Base-by-base conservation (phyloP, 2,329 filamentous ascomycete genomes). In the Diaporthe eres region DNA sequence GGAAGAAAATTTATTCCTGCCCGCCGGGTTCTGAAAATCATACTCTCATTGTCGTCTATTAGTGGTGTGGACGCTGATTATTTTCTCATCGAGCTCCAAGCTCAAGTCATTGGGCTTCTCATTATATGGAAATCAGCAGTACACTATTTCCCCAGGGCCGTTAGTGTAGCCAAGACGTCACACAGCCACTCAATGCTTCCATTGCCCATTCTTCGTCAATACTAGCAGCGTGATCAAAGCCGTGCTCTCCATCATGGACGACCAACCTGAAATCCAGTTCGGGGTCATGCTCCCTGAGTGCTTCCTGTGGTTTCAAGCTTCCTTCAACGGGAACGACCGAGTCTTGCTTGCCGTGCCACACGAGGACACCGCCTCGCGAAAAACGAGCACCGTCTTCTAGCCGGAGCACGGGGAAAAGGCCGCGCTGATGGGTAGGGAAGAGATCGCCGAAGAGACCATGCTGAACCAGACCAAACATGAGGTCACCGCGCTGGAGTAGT, bases 321-420 rank as follows among this genome's bases (percentile, higher is more conserved):
- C 31, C 57, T 34, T 37, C 34, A n/a, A 19, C 57, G 19, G 31
- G 57, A 22, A 60, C 19, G 19, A 60, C 57, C 19, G 57, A 60
- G 5, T 57, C 55, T 8, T 57, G 15, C 55, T 34, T 57, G 25
- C 57, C 57, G 12, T 60, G 57, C 57, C 57, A 39, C 34, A 39
- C 34, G 19, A 60, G 57, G 17, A 60, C 31, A 60, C 57, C 9
- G 22, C 57, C 57, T n/a, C 31, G 57, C 57, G 57, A 34, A 0
- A 60, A 37, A 37, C 57, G 34, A 60, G 57, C 57, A 39, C 57
- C 57, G 22, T 60, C 57, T 60, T 60, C 57, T 3, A 60, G 34
- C 3, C 34, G 17, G 34, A 39, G 19, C 57, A 60, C 7, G 15
- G 55, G 28, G 12, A 60, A 60, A 22, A 37, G 17, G 34, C 10